Base-by-base conservation (phyloP, 441 rosid species). In the Metrosideros polymorpha region DNA sequence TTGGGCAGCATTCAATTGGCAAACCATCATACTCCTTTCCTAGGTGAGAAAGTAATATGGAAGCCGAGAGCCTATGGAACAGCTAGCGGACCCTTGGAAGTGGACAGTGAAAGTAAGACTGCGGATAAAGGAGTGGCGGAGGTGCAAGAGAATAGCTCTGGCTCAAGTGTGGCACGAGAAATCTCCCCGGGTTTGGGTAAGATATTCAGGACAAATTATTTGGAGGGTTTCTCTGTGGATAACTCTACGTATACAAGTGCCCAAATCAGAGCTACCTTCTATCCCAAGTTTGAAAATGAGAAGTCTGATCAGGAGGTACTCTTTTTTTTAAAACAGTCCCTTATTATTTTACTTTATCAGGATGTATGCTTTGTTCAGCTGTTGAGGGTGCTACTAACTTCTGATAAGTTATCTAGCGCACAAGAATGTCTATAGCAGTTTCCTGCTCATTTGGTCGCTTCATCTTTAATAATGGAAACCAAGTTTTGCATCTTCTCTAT, bases 281-380 rank as follows among this genome's bases (percentile, higher is more conserved):
- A 98, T 89, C 99, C 99, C 45, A 98, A 98, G 88, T 96, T 98
- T 84, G 99, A 98, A 90, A 98, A 98, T 83, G 99, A 96, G 92
- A 96, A 98, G 93, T 91, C 99, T 83, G 99, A 98, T 91, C 98
- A 98, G 88, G 99, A 96, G 97, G 97, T 94, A 87, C 3, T 47
- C 52, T 49, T 83, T 54, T 71, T 51, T 39, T 22, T 61, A 14
- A 19, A 32, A 29, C 84, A 52, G 27, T 83, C 57, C 25, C 45
- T 83, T 83, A 24, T 17, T n/a, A 55, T 14, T 79, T 55, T 84
- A 42, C 22, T 32, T 45, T 30, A 54, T 59, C 50, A 75, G 45
- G 84, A 88, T 71, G 25, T 22, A 79, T 24, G 82, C 57, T 63
- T 82, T 84, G 42, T 83, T 71, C 79, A 71, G 79, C 6, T 39